Conservation (phyloP, 768 basidiomycete genomes). For the Termitomyces titanicus region DNA sequence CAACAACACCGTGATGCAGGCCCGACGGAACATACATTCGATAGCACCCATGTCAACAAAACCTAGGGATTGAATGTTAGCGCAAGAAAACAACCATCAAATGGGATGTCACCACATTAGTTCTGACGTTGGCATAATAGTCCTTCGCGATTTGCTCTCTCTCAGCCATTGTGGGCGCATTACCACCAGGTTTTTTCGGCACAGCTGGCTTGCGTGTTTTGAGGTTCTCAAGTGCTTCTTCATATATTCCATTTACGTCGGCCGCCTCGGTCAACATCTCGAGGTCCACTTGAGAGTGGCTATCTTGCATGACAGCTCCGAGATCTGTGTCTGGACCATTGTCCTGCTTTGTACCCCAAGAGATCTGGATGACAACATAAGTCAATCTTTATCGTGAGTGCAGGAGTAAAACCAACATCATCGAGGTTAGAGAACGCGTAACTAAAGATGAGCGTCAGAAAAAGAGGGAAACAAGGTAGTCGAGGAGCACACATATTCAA, state of each 20-base stretch:
- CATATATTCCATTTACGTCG: constrained; percentile 80
- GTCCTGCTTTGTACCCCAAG: constrained; percentile 97
- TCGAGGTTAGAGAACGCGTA: constrained; percentile 86
- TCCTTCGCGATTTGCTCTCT: constrained; percentile 74
- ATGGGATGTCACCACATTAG: constrained; percentile 47
- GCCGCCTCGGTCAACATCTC: constrained; percentile 80
- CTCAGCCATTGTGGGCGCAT: constrained; percentile 45
- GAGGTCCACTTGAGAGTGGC: constrained; percentile 79
- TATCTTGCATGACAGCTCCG: constrained; percentile 79
- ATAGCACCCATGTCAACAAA: constrained; percentile 77
- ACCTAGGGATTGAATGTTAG: constrained; percentile 33
- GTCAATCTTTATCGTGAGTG: not conserved
- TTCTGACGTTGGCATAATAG: constrained; percentile 85
- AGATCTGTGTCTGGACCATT: constrained; percentile 70
- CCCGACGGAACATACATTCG: constrained; percentile 55
- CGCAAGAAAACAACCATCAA: not conserved
- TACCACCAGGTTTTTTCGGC: constrained; percentile 22
- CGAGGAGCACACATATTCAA: constrained; percentile 55
- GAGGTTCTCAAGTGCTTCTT: constrained; percentile 77
- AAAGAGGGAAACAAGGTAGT: constrained; percentile 7
- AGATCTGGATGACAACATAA: constrained; percentile 48
- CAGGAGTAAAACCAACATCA: constrained; percentile 49
- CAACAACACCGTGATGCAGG: not conserved
- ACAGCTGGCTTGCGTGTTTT: constrained; percentile 43
- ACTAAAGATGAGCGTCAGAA: constrained; percentile 31